Percentiles rank a stretch among this genome's conserved stretches.
phyloP scores from a whole-genome alignment of 768 basidiomycete genomes.

The Myochromella boudieri region DNA sequence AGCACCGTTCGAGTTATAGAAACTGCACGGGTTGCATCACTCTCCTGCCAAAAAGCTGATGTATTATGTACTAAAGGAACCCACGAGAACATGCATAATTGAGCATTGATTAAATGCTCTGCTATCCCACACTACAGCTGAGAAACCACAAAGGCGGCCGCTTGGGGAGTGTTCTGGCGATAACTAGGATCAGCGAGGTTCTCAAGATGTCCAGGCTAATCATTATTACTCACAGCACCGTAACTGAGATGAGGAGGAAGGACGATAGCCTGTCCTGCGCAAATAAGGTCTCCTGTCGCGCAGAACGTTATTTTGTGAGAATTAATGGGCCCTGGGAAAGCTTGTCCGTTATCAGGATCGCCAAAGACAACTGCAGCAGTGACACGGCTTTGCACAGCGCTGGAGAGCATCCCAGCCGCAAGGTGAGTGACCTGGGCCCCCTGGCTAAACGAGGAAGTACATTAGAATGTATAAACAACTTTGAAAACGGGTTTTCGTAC shows the following conservation, averaged over 20 bases:
- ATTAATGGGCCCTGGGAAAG: conserved; percentile 18
- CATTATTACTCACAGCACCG: conserved; percentile 20
- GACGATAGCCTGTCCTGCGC: conserved; percentile 18
- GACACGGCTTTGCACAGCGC: conserved; percentile 20
- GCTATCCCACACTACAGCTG: background rate
- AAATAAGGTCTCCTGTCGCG: conserved; percentile 20
- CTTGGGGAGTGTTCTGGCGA: background rate
- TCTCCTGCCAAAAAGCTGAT: too few relatives aligned
- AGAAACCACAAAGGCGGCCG: background rate
- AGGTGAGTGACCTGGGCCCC: conserved; percentile 38
- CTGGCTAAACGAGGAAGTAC: conserved; percentile 19
- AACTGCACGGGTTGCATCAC: too few relatives aligned
- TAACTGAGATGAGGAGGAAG: conserved; percentile 21
- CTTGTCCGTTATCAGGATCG: conserved; percentile 22
- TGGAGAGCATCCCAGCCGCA: conserved; percentile 32
- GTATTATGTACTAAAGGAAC: too few relatives aligned
- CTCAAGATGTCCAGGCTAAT: too few relatives aligned
- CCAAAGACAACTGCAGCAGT: conserved; percentile 23
- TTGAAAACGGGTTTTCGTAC: conserved; percentile 14
- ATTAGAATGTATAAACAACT: background rate
- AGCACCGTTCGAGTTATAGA: too few relatives aligned
- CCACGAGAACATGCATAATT: too few relatives aligned
- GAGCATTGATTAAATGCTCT: too few relatives aligned
- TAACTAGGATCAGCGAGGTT: background rate
- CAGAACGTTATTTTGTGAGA: conserved; percentile 20